Evolutionary conservation across 108 stramenopile species (phyloP).

Genomic region (Nitzschia palea): DNA sequence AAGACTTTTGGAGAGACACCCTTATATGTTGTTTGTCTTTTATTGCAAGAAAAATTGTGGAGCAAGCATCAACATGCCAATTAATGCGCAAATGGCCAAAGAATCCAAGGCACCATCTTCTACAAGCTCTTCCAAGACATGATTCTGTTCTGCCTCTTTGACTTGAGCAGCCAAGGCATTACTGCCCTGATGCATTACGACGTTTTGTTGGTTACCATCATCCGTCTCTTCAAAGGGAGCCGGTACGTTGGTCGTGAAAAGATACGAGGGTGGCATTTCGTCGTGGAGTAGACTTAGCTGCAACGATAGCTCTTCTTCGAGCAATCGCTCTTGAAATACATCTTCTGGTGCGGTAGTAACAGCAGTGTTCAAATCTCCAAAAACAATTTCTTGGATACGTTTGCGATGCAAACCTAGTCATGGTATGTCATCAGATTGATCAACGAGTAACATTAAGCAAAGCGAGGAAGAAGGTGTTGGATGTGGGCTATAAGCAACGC

Average conservation of each 20-base stretch:
- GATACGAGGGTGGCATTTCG: conserved; percentile 18
- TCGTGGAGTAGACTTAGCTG: conserved; percentile 24
- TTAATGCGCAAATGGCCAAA: conserved; percentile 27
- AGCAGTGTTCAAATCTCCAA: not conserved
- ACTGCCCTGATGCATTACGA: too few species aligned
- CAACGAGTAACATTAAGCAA: too few species aligned
- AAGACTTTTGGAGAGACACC: too few species aligned
- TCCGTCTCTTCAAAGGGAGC: conserved; percentile 6
- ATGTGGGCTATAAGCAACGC: too few species aligned
- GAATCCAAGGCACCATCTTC: conserved; percentile 34
- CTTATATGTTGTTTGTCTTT: not conserved
- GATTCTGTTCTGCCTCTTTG: conserved; percentile 4
- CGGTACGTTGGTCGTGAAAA: conserved; percentile 5
- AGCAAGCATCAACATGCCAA: conserved; percentile 25
- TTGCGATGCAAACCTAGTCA: conserved; percentile 25
- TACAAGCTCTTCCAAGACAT: conserved; percentile 14
- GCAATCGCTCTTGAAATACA: conserved; percentile 11
- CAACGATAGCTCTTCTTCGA: conserved; percentile 27
- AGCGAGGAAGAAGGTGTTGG: too few species aligned
- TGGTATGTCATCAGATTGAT: too few species aligned
- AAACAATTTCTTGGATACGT: conserved; percentile 20
- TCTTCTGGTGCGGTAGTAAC: conserved; percentile 9
- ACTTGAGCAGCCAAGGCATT: conserved; percentile 13
- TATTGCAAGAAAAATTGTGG: conserved; percentile 11
- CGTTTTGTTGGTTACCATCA: not conserved